Conservation (phyloP, 164 flowering plant species). For the Vitis labrusca region DNA sequence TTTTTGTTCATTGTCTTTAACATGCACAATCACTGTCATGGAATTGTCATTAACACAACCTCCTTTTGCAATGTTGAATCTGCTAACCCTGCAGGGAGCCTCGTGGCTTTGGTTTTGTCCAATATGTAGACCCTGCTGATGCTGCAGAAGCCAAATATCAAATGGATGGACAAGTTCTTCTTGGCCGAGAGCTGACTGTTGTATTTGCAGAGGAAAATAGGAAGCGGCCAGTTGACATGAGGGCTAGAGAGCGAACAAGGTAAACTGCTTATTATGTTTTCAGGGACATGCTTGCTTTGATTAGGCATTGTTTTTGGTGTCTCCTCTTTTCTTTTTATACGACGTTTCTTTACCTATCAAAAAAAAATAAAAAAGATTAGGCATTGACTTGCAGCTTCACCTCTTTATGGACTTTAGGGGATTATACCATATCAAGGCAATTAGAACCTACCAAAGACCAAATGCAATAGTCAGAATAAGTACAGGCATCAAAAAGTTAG, state of each 20-base stretch:
- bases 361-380: too few species aligned
- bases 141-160: conserved; percentile 92
- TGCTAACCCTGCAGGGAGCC: conserved; percentile 57
- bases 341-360: too few species aligned
- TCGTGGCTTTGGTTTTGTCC: conserved; percentile 97
- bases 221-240: conserved; percentile 88
- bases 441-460: too few species aligned
- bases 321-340: too few species aligned
- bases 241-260: conserved; percentile 76
- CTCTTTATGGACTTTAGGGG: too few species aligned
- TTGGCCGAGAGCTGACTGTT: conserved; percentile 84
- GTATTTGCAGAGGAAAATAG: conserved; percentile 94
- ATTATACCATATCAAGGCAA: too few species aligned
- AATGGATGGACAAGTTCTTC: conserved; percentile 89
- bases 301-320: too few species aligned
- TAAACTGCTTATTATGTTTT: conserved; percentile 5
- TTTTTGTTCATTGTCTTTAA: not conserved
- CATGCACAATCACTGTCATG: too few species aligned
- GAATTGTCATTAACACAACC: not conserved
- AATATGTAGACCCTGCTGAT: conserved; percentile 84
- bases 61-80: not conserved
- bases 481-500: too few species aligned
- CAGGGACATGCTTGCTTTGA: too few species aligned
- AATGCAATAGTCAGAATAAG: too few species aligned
- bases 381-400: too few species aligned